phyloP scores from a whole-genome alignment of 306 rosid genomes.

The Mimosa pudica region DNA sequence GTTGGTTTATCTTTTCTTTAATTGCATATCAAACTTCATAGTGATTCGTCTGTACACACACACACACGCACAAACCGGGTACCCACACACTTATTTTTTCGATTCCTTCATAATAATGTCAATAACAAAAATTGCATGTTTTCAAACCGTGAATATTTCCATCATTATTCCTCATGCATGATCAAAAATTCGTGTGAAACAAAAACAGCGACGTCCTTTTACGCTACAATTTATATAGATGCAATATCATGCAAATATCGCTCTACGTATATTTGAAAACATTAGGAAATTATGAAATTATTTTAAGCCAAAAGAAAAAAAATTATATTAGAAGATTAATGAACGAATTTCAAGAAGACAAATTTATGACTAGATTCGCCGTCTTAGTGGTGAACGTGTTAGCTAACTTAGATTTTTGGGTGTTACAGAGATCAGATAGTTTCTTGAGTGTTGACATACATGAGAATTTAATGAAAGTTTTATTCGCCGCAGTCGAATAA shows the following conservation, averaged over 20 bases:
- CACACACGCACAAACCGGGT: no score
- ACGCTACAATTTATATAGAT: background rate
- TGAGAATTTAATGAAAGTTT: background rate
- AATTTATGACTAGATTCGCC: slow-evolving; percentile 7
- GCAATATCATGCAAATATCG: slow-evolving; percentile 1
- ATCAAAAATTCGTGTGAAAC: background rate
- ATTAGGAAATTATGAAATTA: background rate
- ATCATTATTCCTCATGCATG: background rate
- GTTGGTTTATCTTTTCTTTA: background rate
- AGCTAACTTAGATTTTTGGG: background rate
- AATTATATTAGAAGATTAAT: background rate
- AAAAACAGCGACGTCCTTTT: background rate
- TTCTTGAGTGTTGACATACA: background rate
- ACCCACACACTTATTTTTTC: no score
- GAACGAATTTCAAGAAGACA: background rate
- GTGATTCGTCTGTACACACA: no score
- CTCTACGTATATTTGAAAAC: background rate
- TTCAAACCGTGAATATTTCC: background rate
- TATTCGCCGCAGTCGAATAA: background rate
- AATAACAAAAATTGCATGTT: background rate
- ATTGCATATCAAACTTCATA: background rate
- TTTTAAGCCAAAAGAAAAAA: background rate
- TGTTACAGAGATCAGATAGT: slow-evolving; percentile 7
- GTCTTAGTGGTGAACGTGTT: background rate
- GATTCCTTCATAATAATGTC: no score